Conservation (phyloP, 805 yeast species). For the Saturnispora zaruensis region DNA sequence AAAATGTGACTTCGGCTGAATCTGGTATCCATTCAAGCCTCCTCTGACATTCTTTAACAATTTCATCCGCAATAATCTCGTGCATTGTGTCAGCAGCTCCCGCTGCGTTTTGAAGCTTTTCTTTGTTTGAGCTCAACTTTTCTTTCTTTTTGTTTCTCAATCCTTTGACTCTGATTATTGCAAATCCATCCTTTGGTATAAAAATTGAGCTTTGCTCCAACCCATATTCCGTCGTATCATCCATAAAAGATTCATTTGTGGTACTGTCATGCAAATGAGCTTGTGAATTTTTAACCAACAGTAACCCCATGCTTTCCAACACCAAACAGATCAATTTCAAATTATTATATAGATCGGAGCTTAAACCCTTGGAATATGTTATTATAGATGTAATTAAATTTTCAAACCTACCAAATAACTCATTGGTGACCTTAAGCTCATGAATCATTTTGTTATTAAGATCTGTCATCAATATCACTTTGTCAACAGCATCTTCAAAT, state of each 20-base stretch:
- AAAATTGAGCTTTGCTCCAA: conserved; percentile 10
- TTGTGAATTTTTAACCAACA: conserved; percentile 36
- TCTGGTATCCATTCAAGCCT: conserved; percentile 10
- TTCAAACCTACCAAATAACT: conserved; percentile 17
- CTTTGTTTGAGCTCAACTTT: conserved; percentile 10
- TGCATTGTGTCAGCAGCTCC: conserved; percentile 7
- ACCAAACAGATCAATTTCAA: conserved; percentile 45
- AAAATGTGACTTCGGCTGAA: neutral
- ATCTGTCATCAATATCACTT: conserved; percentile 34
- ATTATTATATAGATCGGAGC: conserved; percentile 30
- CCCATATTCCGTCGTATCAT: neutral
- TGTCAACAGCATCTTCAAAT: conserved; percentile 43
- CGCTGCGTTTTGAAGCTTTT: conserved; percentile 1
- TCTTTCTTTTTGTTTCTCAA: conserved; percentile 40
- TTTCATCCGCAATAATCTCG: conserved; percentile 12
- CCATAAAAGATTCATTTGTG: conserved; percentile 1
- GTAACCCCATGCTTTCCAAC: conserved; percentile 69
- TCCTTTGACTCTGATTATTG: conserved; percentile 74
- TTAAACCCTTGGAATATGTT: conserved; percentile 35
- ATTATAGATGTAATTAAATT: conserved; percentile 20
- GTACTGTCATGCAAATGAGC: neutral
- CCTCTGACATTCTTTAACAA: conserved; percentile 6
- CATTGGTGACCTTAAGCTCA: conserved; percentile 20
- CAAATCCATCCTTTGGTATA: conserved; percentile 26
- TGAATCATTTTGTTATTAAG: conserved; percentile 29